Evolutionary conservation across 106 monocot genomes (phyloP), one percentile per base, ranked within the genome.

Genomic region (Narthecium ossifragum): DNA sequence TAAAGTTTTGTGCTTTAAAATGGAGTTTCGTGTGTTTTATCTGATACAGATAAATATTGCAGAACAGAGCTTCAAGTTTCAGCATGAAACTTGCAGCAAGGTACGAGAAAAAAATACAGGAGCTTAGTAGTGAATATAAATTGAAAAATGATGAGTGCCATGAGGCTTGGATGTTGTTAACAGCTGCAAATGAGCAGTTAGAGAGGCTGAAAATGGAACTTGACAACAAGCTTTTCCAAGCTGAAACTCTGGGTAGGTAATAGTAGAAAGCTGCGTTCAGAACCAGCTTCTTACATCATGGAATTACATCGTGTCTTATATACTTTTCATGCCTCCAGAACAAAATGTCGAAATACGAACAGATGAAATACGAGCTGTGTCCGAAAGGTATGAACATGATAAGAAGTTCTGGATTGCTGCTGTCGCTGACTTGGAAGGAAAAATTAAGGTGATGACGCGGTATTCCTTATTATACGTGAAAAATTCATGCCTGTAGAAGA

Each of bases 131-230:
- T 14, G 75, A 87, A 52, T 87, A 71, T 34, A 73, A 75, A 58
- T 65, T 71, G 53, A 83, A 87, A 60, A 73, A 80, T 8, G 78
- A 92, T 43, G 92, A 92, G 56, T 92, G 92, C 57, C 77, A 78
- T 70, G 69, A 74, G 55, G 86, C 83, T 28, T 92, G 92, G 92
- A 72, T 83, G 70, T 80, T 69, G 18, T 53, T 87, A 40, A 65
- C 69, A 38, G 67, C 73, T 47, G 59, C 86, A 25, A 87, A 86
- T 66, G 70, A 80, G 38, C 72, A 77, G 65, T 64, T 92, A 31
- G 77, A 80, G 40, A 78, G 61, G 60, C 46, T 87, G 33, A 83
- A 55, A 33, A 87, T 86, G 66, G 86, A 87, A 27, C 65, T 78
- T 46, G 71, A 87, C 48, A 70, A 61, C 27, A 83, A 75, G 48